Conservation (phyloP, 2,329 filamentous ascomycete species). For the Pseudopyricularia javanii region DNA sequence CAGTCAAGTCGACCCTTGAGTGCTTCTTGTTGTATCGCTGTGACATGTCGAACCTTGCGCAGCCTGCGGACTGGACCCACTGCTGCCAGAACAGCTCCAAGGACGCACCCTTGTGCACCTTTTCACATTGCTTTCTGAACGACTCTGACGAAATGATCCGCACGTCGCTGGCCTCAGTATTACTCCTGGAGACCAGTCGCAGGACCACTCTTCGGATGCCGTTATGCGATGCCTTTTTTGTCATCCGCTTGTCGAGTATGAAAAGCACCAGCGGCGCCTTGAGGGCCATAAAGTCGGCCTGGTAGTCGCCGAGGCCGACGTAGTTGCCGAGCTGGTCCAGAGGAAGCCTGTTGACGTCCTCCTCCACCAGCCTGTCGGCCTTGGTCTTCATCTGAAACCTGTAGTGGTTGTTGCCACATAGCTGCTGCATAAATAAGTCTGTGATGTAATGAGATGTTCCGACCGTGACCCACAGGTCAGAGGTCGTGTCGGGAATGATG, state of each 20-base stretch:
- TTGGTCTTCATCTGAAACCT: conserved; percentile 78
- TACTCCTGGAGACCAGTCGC: conserved; percentile 74
- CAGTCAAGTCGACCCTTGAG: conserved; percentile 81
- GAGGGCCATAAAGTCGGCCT: conserved; percentile 78
- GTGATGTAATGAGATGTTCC: conserved; percentile 93
- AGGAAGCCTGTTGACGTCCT: conserved; percentile 73
- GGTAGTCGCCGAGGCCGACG: conserved; percentile 70
- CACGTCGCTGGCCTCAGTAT: conserved; percentile 30
- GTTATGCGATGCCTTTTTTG: conserved; percentile 75
- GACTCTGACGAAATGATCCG: conserved; percentile 59
- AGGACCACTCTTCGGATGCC: conserved; percentile 67
- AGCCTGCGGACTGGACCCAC: conserved; percentile 82
- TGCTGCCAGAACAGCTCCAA: conserved; percentile 88
- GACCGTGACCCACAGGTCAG: conserved; percentile 79
- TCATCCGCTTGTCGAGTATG: conserved; percentile 81
- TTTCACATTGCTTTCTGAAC: conserved; percentile 78
- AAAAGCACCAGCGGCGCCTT: conserved; percentile 88
- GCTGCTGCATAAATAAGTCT: conserved; percentile 77
- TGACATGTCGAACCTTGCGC: conserved; percentile 73
- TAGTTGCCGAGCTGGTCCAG: conserved; percentile 68
- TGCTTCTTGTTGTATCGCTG: conserved; percentile 98
- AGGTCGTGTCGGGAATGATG: conserved; percentile 69
- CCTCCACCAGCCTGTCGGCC: conserved; percentile 68
- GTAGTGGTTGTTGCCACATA: conserved; percentile 93
- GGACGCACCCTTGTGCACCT: conserved; percentile 49